Evolutionary conservation across 192 early-diverging fungal species (phyloP), one percentile per base, ranked within the genome.

Genomic region (Coemansia sp.): DNA sequence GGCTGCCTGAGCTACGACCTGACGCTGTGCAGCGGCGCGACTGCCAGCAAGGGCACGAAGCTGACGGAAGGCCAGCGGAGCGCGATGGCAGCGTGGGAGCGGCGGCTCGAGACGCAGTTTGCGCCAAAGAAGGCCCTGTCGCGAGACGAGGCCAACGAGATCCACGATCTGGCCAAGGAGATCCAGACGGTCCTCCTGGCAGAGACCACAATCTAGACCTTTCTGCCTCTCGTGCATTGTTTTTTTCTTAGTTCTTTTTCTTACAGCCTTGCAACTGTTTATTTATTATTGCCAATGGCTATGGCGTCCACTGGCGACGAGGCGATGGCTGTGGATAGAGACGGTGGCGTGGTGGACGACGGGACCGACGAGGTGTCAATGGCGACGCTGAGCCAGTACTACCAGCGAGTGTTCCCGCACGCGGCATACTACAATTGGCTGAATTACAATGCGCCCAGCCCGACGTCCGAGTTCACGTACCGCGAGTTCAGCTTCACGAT

Each of bases 401-500:
- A 98, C 59, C 71, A 85, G 33, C 77, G 81, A 5, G 64, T 94
- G 39, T 98, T 98, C 60, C 95, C 95, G 0, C 85, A 83, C 67
- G 78, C 78, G 18, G 62, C 76, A 2, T 92, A 87, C 61, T 88
- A 82, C 54, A 52, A 81, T 20, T 96, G 95, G 95, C 80, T 98
- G 17, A 84, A 85, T 47, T 62, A 73, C 70, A 63, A 64, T 20
- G 47, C 38, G 22, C 14, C 54, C 70, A 77, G 52, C 21, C 76
- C 84, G 3, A 85, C 85, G 14, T 82, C 81, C 37, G 64, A 80
- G 42, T 96, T 95, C 51, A 68, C 78, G 25, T 82, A 90, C 63
- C 85, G 96, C 30, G 96, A 98, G 71, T 91, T 96, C 58, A 89
- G 85, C 63, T 96, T 94, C 56, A 89, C 84, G 2, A 77, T 95